Conservation (phyloP, 805 yeast genomes). For the Spathaspora girioi region DNA sequence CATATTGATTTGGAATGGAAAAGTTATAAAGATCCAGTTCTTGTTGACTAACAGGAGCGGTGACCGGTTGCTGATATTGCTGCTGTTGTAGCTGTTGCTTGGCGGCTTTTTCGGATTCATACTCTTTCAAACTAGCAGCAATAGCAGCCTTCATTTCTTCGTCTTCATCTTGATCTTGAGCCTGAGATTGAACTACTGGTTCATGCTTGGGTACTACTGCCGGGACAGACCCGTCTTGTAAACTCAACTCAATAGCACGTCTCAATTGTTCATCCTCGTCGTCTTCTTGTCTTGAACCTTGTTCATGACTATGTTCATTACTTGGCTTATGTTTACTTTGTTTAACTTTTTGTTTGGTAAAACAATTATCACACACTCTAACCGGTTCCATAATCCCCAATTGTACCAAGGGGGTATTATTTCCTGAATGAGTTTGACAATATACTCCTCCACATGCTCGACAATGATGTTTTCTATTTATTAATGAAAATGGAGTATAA, state of each 20-base stretch:
- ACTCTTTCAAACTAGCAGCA: conserved; percentile 81
- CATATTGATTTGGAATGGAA: conserved; percentile 20
- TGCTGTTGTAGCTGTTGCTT: conserved; percentile 9
- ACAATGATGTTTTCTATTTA: conserved; percentile 94
- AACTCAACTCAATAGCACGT: conserved; percentile 74
- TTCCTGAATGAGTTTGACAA: conserved; percentile 80
- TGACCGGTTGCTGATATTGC: conserved; percentile 16
- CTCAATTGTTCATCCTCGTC: conserved; percentile 76
- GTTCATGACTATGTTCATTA: background rate
- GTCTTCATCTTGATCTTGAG: conserved; percentile 39
- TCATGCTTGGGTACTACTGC: conserved; percentile 5
- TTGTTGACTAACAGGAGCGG: conserved; percentile 3
- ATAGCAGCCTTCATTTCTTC: conserved; percentile 92
- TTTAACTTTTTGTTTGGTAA: conserved; percentile 15
- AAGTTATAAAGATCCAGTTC: conserved; percentile 26
- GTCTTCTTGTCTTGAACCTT: background rate
- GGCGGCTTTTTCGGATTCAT: conserved; percentile 34
- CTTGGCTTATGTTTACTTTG: conserved; percentile 1
- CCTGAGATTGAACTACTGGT: conserved; percentile 20
- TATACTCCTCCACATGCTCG: conserved; percentile 96
- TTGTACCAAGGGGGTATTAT: conserved; percentile 67
- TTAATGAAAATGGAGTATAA: conserved; percentile 70
- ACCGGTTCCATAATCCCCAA: conserved; percentile 87
- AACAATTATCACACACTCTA: conserved; percentile 90
- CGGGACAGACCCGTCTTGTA: conserved; percentile 47